Evolutionary conservation across 768 basidiomycete species (phyloP), one percentile per base, ranked within the genome.

Genomic region (Xerocomus brunneocitrinus): DNA sequence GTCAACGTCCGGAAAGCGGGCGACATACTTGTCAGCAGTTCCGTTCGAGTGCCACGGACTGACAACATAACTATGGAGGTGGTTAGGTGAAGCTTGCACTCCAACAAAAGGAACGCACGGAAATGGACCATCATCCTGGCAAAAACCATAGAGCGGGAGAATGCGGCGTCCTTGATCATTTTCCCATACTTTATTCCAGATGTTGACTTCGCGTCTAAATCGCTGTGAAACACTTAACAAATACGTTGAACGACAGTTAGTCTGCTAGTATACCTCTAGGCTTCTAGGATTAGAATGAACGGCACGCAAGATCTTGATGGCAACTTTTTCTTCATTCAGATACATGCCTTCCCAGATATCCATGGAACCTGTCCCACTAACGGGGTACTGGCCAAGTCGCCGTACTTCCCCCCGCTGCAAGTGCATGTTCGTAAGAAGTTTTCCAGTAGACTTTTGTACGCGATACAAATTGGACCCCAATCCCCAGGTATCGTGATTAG

Each of bases 11-110:
- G 76, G 74, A 44, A 72, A 65, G 8, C 61, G 63, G 47, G 73
- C 74, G 36, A 79, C 74, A 57, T 79, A 83, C 16, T 70, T 71
- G 44, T 80, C 59, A 14, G 76, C 76, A 42, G 74, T 77, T 34
- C 81, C 81, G 48, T 81, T 75, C 25, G 67, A 51, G 63, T 78
- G 78, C 81, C 81, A 83, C 24, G 80, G 81, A 58, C 77, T 81
- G 38, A 83, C 75, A 68, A 83, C 79, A 56, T 78, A 82, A 32
- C 80, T 81, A 49, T 46, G 31, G 43, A 16, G 24, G 22, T 46
- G 8, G 30, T 65, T 9, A 59, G 34, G 31, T 14, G 13, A 42
- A 43, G 41, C 28, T 39, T 45, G 1, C 13, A 44, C n/a, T 12
- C 40, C 14, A 12, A 49, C 7, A 3, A 25, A 31, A 34, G 50